A percentile compares a stretch with the other conserved stretches of the same genome.
Conservation (phyloP, 192 early-diverging fungal species). For the Backusella circina region DNA sequence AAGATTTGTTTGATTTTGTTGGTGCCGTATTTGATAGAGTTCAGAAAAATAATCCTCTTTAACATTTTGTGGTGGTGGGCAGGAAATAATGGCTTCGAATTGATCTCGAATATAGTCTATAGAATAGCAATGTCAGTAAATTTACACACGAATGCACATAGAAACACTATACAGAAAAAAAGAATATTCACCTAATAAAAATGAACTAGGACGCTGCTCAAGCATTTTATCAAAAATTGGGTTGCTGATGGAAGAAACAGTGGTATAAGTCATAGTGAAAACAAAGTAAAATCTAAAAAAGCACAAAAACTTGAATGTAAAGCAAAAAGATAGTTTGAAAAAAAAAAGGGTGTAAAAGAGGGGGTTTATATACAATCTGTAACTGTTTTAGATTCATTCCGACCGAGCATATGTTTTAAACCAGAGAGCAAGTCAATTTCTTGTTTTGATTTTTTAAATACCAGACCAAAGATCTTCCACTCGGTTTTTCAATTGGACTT, state of each 20-base stretch:
- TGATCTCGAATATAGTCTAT: not conserved
- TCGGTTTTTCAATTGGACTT: not conserved
- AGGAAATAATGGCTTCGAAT: slow-evolving; percentile 15
- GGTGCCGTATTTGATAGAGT: not conserved
- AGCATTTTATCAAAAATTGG: not conserved
- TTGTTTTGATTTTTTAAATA: not conserved
- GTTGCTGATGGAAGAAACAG: not conserved
- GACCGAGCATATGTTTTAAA: not conserved
- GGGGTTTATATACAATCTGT: not conserved
- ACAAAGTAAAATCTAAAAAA: not conserved
- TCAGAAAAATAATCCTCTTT: not conserved
- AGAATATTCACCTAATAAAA: not conserved
- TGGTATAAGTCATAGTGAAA: not conserved
- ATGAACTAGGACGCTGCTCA: not conserved
- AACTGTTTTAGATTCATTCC: slow-evolving; percentile 2
- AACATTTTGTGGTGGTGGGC: not conserved
- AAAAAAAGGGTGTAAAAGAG: not conserved
- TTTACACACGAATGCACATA: not conserved
- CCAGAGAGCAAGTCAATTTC: not conserved
- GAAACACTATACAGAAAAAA: not conserved
- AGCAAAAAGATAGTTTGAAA: not conserved
- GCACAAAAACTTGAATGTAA: not conserved
- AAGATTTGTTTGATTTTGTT: not conserved
- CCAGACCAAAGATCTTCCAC: not conserved
- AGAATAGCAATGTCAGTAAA: not conserved